These are phyloP conservation scores for Tardiomyces depauwii DNA, from an alignment of 1,139 yeast genomes.

Conservation along the genomic window DNA sequence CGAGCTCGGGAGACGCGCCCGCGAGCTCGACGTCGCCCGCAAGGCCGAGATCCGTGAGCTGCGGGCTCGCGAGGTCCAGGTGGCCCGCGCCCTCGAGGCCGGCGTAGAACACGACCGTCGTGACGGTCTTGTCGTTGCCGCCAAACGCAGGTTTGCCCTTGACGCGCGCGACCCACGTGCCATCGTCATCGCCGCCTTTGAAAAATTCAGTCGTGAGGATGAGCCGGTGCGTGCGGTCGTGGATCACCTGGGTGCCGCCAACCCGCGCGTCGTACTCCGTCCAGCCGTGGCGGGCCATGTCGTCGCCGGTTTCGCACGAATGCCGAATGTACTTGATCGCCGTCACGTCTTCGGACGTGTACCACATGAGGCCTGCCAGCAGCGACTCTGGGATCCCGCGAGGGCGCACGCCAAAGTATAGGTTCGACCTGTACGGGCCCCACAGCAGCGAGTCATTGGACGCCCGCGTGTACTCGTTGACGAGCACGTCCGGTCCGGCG, in stretches of 20 bases:
- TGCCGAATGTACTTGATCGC: slow-evolving; percentile 63
- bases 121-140: slow-evolving; percentile 32
- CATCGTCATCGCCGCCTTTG: slow-evolving; percentile 43
- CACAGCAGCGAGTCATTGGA: slow-evolving; percentile 44
- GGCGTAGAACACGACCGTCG: slow-evolving; percentile 67
- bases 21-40: slow-evolving; percentile 19
- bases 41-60: slow-evolving; percentile 19
- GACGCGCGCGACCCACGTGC: slow-evolving; percentile 67
- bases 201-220: slow-evolving; percentile 63
- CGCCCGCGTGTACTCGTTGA: neutral
- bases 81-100: slow-evolving; percentile 52
- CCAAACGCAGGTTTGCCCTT: slow-evolving; percentile 50
- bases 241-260: slow-evolving; percentile 75
- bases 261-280: slow-evolving; percentile 69
- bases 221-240: slow-evolving; percentile 54
- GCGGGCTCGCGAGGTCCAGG: slow-evolving; percentile 17
- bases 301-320: slow-evolving; percentile 64
- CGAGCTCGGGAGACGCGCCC: slow-evolving; percentile 27
- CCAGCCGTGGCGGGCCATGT: slow-evolving; percentile 77
- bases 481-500: too few species aligned
- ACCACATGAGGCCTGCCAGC: slow-evolving; percentile 85
- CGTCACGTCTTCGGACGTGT: slow-evolving; percentile 48
- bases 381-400: slow-evolving; percentile 59
- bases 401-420: slow-evolving; percentile 81
- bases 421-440: slow-evolving; percentile 90